Evolutionary conservation across 371 early-diverging fungal genomes (phyloP).

Genomic region (Paraphysoderma sedebokerense): DNA sequence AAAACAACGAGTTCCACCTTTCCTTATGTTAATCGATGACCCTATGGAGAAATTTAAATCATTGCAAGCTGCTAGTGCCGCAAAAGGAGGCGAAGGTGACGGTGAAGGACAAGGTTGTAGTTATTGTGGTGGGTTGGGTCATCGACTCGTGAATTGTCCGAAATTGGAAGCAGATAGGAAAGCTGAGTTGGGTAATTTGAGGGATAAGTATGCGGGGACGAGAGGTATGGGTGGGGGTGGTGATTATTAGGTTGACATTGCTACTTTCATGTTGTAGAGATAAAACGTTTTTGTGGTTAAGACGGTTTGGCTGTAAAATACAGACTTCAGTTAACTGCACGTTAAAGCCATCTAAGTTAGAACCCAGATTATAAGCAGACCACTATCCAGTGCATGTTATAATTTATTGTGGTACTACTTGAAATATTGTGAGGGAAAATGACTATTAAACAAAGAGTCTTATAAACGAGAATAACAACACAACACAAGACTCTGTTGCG

Average conservation of each 20-base stretch:
- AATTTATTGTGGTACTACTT: too few relatives aligned
- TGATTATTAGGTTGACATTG: conserved; percentile 1
- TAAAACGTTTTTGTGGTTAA: too few relatives aligned
- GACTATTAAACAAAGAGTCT: too few relatives aligned
- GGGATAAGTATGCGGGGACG: conserved; percentile 16
- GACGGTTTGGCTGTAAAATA: too few relatives aligned
- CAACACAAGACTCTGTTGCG: too few relatives aligned
- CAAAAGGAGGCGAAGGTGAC: conserved; percentile 7
- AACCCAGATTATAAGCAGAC: too few relatives aligned
- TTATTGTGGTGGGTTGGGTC: conserved; percentile 90
- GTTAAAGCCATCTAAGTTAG: too few relatives aligned
- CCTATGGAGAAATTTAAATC: conserved; percentile 47
- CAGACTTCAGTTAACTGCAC: too few relatives aligned
- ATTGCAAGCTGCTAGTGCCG: not conserved
- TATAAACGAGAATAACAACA: too few relatives aligned
- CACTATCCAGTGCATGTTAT: too few relatives aligned
- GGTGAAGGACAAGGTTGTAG: conserved; percentile 54
- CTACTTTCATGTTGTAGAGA: too few relatives aligned
- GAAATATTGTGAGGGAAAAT: too few relatives aligned
- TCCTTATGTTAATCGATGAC: conserved; percentile 68
- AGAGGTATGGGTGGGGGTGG: conserved; percentile 19
- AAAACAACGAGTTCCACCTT: conserved; percentile 80
- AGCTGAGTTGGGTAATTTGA: conserved; percentile 24
- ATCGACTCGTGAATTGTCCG: conserved; percentile 80
- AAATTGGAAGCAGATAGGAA: conserved; percentile 55